phyloP scores from a whole-genome alignment of 2,329 filamentous ascomycete genomes.

The Metarhizium brunneum region DNA sequence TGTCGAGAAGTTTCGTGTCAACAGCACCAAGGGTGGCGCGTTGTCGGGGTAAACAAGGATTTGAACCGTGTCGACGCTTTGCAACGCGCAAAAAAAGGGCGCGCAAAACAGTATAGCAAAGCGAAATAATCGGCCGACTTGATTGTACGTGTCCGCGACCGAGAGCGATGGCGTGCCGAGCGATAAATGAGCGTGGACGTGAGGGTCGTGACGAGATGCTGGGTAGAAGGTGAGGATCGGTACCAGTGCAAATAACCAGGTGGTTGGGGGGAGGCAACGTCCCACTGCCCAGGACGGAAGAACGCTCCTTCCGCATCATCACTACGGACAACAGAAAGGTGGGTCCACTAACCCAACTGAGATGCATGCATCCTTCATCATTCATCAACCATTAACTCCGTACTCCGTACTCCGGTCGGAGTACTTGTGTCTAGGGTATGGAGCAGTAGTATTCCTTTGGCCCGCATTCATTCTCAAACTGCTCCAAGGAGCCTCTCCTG shows the following conservation, averaged over 20 bases:
- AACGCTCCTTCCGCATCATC: not conserved
- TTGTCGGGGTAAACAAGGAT: constrained; percentile 21
- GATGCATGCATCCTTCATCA: not conserved
- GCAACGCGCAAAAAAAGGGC: constrained; percentile 19
- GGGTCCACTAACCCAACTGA: not conserved
- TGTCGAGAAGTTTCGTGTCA: constrained; percentile 11
- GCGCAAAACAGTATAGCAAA: constrained; percentile 21
- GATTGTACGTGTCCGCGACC: constrained; percentile 15
- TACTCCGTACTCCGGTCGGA: too few species aligned
- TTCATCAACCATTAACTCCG: not conserved
- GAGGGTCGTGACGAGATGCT: constrained; percentile 10
- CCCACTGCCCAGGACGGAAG: not conserved
- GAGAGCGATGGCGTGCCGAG: constrained; percentile 12
- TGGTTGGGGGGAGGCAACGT: constrained; percentile 10
- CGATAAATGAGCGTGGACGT: constrained; percentile 8
- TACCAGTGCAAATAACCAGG: not conserved
- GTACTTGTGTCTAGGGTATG: not conserved
- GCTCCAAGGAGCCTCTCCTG: too few species aligned
- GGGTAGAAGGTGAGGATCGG: constrained; percentile 5
- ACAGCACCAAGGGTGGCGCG: constrained; percentile 16
- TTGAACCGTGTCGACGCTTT: constrained; percentile 16
- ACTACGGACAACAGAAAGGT: not conserved
- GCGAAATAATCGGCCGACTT: constrained; percentile 13
- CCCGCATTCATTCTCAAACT: too few species aligned
- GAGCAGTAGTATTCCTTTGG: not conserved